phyloP scores from a whole-genome alignment of 1,139 yeast genomes.

The Candida sp. region DNA sequence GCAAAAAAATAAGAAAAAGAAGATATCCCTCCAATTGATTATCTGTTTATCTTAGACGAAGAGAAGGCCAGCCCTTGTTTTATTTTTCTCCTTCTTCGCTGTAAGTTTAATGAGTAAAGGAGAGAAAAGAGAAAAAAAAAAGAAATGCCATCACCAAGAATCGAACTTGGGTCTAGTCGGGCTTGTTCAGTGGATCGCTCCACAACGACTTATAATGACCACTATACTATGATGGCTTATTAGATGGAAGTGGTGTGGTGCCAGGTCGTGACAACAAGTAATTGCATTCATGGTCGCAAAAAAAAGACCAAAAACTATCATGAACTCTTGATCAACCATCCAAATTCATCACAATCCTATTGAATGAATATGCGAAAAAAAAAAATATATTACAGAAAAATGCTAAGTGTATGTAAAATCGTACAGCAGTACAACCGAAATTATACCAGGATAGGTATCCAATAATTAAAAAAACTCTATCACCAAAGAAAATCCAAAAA shows the following conservation, averaged over 20 bases:
- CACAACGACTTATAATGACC: constrained; percentile 61
- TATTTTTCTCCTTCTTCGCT: too few species aligned
- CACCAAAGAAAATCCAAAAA: not conserved
- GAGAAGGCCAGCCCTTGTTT: too few species aligned
- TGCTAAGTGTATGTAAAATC: not conserved
- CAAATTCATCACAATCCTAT: too few species aligned
- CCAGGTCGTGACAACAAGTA: too few species aligned
- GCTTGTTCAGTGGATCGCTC: constrained; percentile 16
- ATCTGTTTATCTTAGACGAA: not conserved
- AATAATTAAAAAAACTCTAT: not conserved
- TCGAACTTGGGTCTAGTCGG: constrained; percentile 61
- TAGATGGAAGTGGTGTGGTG: too few species aligned
- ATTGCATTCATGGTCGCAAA: too few species aligned
- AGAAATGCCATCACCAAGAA: constrained; percentile 57
- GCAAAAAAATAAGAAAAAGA: not conserved
- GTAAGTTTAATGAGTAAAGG: too few species aligned
- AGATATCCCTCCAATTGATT: not conserved
- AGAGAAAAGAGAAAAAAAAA: constrained; percentile 14
- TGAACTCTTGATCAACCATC: too few species aligned
- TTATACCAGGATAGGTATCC: not conserved
- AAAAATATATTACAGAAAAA: not conserved
- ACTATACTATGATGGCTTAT: constrained; percentile 49
- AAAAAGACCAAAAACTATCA: too few species aligned
- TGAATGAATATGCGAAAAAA: not conserved
- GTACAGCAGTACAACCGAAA: not conserved